Conservation (phyloP, 345 rosid species). For the Eucalyptus virginea region DNA sequence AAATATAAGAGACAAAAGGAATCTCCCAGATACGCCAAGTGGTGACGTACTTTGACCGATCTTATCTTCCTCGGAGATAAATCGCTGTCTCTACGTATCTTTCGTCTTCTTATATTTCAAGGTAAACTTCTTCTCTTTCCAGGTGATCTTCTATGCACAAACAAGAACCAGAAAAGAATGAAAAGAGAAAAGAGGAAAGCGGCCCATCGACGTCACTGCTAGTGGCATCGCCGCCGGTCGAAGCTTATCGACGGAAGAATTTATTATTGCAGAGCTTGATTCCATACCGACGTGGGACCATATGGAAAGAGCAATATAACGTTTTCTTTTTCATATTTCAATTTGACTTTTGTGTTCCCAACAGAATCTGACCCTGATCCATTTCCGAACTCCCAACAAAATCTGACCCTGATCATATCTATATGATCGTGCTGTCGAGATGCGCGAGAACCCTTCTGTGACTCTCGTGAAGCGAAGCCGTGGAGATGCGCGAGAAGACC, state of each 20-base stretch:
- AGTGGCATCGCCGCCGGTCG: not conserved
- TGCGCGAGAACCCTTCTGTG: not conserved
- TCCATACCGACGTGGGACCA: not conserved
- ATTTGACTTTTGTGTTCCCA: not conserved
- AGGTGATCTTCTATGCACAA: too few relatives aligned
- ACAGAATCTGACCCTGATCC: not conserved
- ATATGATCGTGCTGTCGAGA: too few relatives aligned
- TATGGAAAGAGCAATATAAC: not conserved
- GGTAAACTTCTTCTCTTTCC: too few relatives aligned
- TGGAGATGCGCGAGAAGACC: not conserved
- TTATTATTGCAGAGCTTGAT: not conserved
- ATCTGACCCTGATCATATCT: not conserved
- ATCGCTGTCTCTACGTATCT: too few relatives aligned
- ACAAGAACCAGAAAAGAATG: too few relatives aligned
- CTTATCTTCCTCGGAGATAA: too few relatives aligned
- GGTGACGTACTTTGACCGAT: too few relatives aligned
- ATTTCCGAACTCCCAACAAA: not conserved
- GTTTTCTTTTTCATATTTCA: not conserved
- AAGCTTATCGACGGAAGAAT: not conserved
- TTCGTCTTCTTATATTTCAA: too few relatives aligned
- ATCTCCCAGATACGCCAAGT: too few relatives aligned
- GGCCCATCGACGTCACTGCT: too few relatives aligned
- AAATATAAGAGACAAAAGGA: too few relatives aligned
- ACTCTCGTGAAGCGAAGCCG: not conserved
- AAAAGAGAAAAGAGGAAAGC: too few relatives aligned